Base-by-base conservation (phyloP, 495 filamentous ascomycete species). In the Amorphotheca resinae region DNA sequence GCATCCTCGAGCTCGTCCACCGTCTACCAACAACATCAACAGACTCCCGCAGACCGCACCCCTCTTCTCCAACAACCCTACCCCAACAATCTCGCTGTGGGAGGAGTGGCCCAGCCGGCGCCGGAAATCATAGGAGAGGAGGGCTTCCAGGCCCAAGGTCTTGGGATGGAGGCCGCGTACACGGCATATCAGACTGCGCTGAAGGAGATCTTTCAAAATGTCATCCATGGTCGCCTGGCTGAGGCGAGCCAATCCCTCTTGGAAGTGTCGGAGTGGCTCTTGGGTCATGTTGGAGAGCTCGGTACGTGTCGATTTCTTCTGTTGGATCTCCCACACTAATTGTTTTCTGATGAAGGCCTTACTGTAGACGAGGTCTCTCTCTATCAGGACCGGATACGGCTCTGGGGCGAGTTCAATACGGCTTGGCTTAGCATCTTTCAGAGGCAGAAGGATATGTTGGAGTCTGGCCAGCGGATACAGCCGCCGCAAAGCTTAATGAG, bases 391-490 rank as follows among this genome's bases (percentile, higher is more conserved):
- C 74, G 84, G 36, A 69, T 93, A 48, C 74, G 78, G 56, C 67
- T 96, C 22, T 98, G 91, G 91, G 79, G 80, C 52, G 82, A 95
- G 51, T 95, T 96, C 67, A 96, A 98, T 58, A 73, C 81, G 39
- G 91, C 86, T 50, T 98, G 91, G 91, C 75, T 96, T 25, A 76
- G 82, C 3, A 64, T 91, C 15, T 79, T 89, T 37, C 86, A 93
- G 55, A 80, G 75, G 50, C 87, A 98, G 56, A 87, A 84, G 55
- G 85, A 94, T 41, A 64, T 89, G 67, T 57, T 83, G 39, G 67
- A 75, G 37, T 67, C 73, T 1, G 74, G 75, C 23, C 70, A 74
- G 43, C 70, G 70, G 42, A 64, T 72, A 32, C 70, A 70, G 50
- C 69, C 70, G 11, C 73, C 77, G 8, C 74, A 80, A 37, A 80